phyloP scores from a whole-genome alignment of 1,284 basidiomycete genomes.

The Trichosporon sp. region DNA sequence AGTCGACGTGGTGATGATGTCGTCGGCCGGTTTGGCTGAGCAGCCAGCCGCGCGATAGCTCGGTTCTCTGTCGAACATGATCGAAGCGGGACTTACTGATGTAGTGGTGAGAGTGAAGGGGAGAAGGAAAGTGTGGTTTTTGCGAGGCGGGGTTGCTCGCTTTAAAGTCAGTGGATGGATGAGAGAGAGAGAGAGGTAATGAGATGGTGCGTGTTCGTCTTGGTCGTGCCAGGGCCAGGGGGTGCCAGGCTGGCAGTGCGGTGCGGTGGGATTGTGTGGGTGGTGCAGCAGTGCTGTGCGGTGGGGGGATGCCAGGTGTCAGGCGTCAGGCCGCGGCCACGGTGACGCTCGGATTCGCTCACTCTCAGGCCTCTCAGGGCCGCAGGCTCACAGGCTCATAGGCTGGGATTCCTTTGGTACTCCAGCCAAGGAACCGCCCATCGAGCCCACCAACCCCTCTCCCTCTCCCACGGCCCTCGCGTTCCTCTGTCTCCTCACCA shows the following conservation, averaged over 20 bases:
- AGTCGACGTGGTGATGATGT: conserved; percentile 16
- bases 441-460: neutral
- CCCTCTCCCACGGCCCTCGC: neutral
- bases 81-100: conserved; percentile 12
- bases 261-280: conserved; percentile 5
- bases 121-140: neutral
- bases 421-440: neutral
- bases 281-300: conserved; percentile 1
- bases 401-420: neutral
- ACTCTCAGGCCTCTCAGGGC: conserved; percentile 10
- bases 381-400: neutral
- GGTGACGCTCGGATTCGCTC: conserved; percentile 22
- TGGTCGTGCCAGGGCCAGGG: conserved; percentile 9
- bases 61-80: neutral
- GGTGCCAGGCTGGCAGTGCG: conserved; percentile 20
- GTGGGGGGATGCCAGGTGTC: neutral
- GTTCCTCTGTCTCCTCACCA: neutral
- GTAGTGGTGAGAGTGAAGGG: conserved; percentile 16
- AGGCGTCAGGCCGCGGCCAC: conserved; percentile 16
- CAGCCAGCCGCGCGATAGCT: neutral
- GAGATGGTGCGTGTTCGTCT: conserved; percentile 18
- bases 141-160: neutral
- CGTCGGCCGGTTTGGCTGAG: conserved; percentile 4
- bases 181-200: conserved; percentile 23
- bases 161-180: conserved; percentile 21